Evolutionary conservation across 345 rosid genomes (phyloP).

Genomic region (Trapa incisa): DNA sequence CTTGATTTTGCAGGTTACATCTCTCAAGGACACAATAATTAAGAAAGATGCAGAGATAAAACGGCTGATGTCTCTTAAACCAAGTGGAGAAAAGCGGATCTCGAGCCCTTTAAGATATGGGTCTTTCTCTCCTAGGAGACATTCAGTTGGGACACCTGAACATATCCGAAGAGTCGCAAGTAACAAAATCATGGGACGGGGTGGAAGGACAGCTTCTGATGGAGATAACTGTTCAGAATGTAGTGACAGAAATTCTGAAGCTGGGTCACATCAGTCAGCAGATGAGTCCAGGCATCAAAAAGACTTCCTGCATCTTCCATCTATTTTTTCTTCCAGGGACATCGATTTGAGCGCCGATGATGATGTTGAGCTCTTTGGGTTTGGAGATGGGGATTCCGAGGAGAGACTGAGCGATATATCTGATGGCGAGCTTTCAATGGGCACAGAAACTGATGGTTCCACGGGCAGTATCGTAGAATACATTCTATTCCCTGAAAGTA

Average conservation of each 20-base stretch:
- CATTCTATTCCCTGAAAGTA: slow-evolving; percentile 62
- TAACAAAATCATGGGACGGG: slow-evolving; percentile 25
- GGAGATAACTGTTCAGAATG: slow-evolving; percentile 46
- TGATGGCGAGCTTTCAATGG: slow-evolving; percentile 83
- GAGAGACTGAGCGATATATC: slow-evolving; percentile 93
- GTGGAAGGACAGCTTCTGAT: slow-evolving; percentile 44
- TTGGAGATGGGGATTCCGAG: slow-evolving; percentile 64
- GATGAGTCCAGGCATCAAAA: slow-evolving; percentile 32
- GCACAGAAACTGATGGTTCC: slow-evolving; percentile 84
- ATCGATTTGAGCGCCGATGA: slow-evolving; percentile 32
- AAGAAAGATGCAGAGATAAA: slow-evolving; percentile 81
- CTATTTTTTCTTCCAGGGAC: slow-evolving; percentile 24
- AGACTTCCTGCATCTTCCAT: slow-evolving; percentile 17
- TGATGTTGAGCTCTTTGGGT: slow-evolving; percentile 60
- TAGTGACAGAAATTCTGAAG: slow-evolving; percentile 64
- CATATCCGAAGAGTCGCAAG: slow-evolving; percentile 18
- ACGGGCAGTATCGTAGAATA: slow-evolving; percentile 52
- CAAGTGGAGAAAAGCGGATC: slow-evolving; percentile 33
- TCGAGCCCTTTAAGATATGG: slow-evolving; percentile 32
- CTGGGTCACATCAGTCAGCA: slow-evolving; percentile 46
- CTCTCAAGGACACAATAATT: slow-evolving; percentile 49
- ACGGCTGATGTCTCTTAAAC: slow-evolving; percentile 37
- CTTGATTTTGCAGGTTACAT: slow-evolving; percentile 45
- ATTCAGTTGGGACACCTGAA: slow-evolving; percentile 40
- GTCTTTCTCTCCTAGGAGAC: slow-evolving; percentile 56